Percentiles rank a stretch among this genome's conserved stretches.
These are phyloP conservation scores for Xylaria palmicola DNA, from an alignment of 495 filamentous ascomycete species.

Conservation along the genomic window DNA sequence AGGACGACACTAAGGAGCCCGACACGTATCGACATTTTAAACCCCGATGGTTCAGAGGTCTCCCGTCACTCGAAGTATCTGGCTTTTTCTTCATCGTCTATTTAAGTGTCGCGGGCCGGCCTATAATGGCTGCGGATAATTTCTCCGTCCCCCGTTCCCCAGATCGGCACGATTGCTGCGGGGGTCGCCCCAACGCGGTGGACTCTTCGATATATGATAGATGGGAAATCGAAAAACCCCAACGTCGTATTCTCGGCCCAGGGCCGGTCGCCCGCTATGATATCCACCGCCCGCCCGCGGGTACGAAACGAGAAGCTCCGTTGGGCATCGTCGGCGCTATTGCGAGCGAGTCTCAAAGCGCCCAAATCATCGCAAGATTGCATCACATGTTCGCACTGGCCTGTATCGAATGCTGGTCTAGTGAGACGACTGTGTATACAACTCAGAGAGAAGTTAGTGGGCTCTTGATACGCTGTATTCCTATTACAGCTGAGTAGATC, in stretches of 20 bases:
- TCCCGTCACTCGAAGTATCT: slow-evolving; percentile 12
- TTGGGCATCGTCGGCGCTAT: not conserved
- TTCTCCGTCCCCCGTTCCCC: slow-evolving; percentile 21
- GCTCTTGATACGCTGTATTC: no score
- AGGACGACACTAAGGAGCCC: slow-evolving; percentile 21
- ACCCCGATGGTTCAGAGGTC: not conserved
- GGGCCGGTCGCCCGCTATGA: not conserved
- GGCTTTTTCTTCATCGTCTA: slow-evolving; percentile 16
- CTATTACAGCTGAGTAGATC: no score
- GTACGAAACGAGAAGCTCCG: not conserved
- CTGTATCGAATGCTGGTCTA: no score
- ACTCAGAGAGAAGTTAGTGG: no score
- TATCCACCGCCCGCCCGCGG: not conserved
- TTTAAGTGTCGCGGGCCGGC: slow-evolving; percentile 10
- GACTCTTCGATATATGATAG: slow-evolving; percentile 7
- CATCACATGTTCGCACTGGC: no score
- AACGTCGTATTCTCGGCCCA: slow-evolving; percentile 6
- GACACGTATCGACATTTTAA: slow-evolving; percentile 18
- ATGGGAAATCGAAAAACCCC: slow-evolving; percentile 14
- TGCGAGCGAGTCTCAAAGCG: not conserved
- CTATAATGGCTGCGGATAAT: slow-evolving; percentile 10
- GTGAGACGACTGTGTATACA: no score
- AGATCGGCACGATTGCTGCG: slow-evolving; percentile 20
- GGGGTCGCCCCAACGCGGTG: slow-evolving; percentile 12
- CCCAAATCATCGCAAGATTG: not conserved